Evolutionary conservation across 225 moss, liverwort and hornwort species (phyloP), one percentile per base, ranked within the genome.

Genomic region (Bryum argenteum): DNA sequence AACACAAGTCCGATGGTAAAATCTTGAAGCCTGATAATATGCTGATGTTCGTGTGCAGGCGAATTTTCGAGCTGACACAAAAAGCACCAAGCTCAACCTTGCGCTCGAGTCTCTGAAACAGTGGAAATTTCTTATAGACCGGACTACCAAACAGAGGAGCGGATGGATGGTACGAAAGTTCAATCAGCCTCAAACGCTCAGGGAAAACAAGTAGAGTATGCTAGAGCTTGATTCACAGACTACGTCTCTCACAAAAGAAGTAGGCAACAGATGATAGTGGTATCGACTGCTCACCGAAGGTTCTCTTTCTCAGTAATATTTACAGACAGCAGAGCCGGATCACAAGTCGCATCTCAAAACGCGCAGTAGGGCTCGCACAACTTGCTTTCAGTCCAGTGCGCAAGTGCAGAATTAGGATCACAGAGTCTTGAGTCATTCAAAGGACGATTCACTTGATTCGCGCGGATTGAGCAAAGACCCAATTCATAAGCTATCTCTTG

Each of bases 401-500:
- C 60, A 63, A 39, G 11, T 38, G 51, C 62, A 71, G 75, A 78
- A 62, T 39, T 82, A 78, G 70, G 61, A 41, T 21, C 56, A n/a
- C 64, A 38, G 24, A 68, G 58, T 23, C 63, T 22, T 33, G n/a
- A 67, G 23, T 8, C 61, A 20, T 22, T 72, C 66, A 67, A 41
- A 71, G n/a, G 28, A 72, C 39, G 61, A 38, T 50, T 41, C 14
- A 54, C 22, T 67, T 45, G 71, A 58, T 22, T 56, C 44, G 18
- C 10, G 44, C 7, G 3, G 19, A 54, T 63, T 79, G 66, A 88
- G 61, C 66, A 89, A 9, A 97, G 80, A 41, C 91, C 86, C 96
- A 97, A 83, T 22, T 87, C 82, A 24, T 86, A 87, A 15, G 90
- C 93, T 54, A 89, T 54, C 48, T 78, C 83, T 18, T 79, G 79